These are phyloP conservation scores for Paramarasmius palmivorus DNA, from an alignment of 1,284 basidiomycete species.

Conservation along the genomic window DNA sequence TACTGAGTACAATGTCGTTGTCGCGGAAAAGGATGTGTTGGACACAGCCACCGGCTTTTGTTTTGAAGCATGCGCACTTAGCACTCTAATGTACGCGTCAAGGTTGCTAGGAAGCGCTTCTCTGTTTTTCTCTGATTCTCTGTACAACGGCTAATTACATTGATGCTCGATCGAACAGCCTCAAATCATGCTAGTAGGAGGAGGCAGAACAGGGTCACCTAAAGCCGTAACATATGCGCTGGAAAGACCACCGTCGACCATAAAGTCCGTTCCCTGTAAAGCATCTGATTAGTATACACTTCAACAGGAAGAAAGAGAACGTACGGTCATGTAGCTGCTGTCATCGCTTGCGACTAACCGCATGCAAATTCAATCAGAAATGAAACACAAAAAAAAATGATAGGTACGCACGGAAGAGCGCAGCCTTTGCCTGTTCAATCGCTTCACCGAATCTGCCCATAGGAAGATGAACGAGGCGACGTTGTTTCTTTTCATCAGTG, in stretches of 20 bases:
- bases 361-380: constrained; percentile 11
- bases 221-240: constrained; percentile 86
- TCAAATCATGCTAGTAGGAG: constrained; percentile 63
- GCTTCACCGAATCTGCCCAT: constrained; percentile 98
- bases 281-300: constrained; percentile 4
- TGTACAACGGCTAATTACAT: too few relatives aligned
- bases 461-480: constrained; percentile 88
- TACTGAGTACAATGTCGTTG: too few relatives aligned
- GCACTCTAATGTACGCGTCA: too few relatives aligned
- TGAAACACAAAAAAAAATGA: constrained; percentile 20
- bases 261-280: constrained; percentile 84
- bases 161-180: too few relatives aligned
- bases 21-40: too few relatives aligned
- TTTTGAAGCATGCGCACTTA: too few relatives aligned
- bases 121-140: too few relatives aligned
- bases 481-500: constrained; percentile 93
- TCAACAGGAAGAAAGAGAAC: constrained; percentile 24
- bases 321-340: constrained; percentile 82
- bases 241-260: constrained; percentile 89
- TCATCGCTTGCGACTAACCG: constrained; percentile 77
- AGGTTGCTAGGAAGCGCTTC: too few relatives aligned
- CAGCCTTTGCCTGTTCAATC: constrained; percentile 89
- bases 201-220: constrained; percentile 66
- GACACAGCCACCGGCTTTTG: too few relatives aligned
- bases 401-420: constrained; percentile 88